phyloP scores from a whole-genome alignment of 306 rosid species.

The Rosa persica region DNA sequence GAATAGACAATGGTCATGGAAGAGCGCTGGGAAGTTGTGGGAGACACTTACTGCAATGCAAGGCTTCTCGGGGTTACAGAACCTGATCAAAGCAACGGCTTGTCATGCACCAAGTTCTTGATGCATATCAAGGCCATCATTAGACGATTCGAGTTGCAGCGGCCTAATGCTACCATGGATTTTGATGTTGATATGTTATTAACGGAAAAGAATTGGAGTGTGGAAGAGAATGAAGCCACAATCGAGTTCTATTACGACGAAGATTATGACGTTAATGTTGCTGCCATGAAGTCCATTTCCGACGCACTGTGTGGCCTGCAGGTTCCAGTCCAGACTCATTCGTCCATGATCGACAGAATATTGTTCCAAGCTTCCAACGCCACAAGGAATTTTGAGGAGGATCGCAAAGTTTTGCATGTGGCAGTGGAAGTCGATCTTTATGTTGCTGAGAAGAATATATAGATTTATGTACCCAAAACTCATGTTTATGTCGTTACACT shows the following conservation, averaged over 20 bases:
- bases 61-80: neutral
- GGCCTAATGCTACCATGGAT: neutral
- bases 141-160: neutral
- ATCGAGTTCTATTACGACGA: neutral
- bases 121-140: neutral
- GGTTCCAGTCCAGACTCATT: constrained; percentile 8
- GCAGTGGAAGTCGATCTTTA: neutral
- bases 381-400: neutral
- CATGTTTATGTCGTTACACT: too few species aligned
- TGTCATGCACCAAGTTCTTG: neutral
- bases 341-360: neutral
- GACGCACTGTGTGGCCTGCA: neutral
- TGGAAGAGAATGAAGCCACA: neutral
- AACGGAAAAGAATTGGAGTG: neutral
- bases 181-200: neutral
- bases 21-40: neutral
- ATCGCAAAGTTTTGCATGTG: neutral
- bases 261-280: neutral
- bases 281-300: neutral
- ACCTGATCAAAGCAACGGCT: neutral
- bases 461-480: neutral
- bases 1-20: neutral
- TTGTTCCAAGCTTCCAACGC: neutral
- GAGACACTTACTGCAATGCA: neutral
- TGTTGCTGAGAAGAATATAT: neutral